Base-by-base conservation (phyloP, 2,329 filamentous ascomycete species). In the Pseudocercospora vitis region DNA sequence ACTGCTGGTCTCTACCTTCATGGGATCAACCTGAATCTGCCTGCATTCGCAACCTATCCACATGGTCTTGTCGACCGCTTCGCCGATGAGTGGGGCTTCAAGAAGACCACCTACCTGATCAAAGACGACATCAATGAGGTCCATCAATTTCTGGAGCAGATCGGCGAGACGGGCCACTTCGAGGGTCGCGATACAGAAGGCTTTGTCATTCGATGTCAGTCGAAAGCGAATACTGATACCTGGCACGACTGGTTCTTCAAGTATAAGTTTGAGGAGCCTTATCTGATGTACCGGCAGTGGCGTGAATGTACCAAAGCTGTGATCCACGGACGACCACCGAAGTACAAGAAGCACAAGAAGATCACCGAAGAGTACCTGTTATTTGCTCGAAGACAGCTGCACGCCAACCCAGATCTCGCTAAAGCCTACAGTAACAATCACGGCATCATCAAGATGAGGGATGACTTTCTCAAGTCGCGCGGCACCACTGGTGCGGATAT, bases 201-300 rank as follows among this genome's bases (percentile, higher is more conserved):
- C 3, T 99, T 99, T 64, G 94, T 99, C 53, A 87, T 99, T 63
- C 86, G 94, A 52, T 97, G 94, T 57, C 80, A 89, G 84, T 75
- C 84, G 77, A 77, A 78, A 68, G 65, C 65, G 12, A 60, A 65
- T 23, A 65, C 63, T 12, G 53, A 60, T 9, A 72, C 83, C 23
- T 94, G 85, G 70, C 75, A 82, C n/a, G 91, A 99, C 70, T 99
- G 94, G 94, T 99, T 99, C 74, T 99, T 99, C 85, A 99, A 99
- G 74, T 99, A 91, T 82, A 99, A 99, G 75, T 99, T 99, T 56
- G 94, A 99, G 68, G 94, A 99, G 74, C 94, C 94, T 0, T 99
- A 99, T 69, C 77, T 99, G 56, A 95, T 99, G 90, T 99, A 97
- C 74, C 85, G 94, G 19, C 94, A 99, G 75, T 99, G 94, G 94